Evolutionary conservation across 1,284 basidiomycete species (phyloP).

Genomic region (Stygiomarasmius scandens): DNA sequence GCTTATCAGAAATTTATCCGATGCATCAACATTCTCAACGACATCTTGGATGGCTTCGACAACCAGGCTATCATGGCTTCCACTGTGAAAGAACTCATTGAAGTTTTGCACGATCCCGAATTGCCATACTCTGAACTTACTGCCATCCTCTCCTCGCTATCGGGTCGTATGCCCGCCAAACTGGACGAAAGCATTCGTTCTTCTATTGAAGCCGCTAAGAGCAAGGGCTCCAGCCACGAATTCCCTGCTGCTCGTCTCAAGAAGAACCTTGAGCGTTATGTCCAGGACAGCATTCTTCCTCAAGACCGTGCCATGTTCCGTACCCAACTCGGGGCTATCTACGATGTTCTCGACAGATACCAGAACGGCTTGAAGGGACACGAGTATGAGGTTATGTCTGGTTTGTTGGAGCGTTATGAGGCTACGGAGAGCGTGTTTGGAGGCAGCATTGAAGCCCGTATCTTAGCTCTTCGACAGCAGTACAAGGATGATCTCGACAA

Average conservation of each 20-base stretch:
- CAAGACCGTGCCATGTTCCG: slow-evolving; percentile 82
- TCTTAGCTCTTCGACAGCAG: slow-evolving; percentile 89
- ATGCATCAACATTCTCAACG: slow-evolving; percentile 81
- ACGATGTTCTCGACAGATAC: slow-evolving; percentile 84
- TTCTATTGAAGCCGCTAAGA: slow-evolving; percentile 76
- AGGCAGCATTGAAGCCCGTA: slow-evolving; percentile 89
- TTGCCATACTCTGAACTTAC: slow-evolving; percentile 89
- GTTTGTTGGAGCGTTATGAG: slow-evolving; percentile 75
- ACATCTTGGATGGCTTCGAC: slow-evolving; percentile 95
- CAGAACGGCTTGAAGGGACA: slow-evolving; percentile 85
- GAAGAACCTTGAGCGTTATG: slow-evolving; percentile 84
- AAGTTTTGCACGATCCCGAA: slow-evolving; percentile 79
- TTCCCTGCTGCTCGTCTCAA: slow-evolving; percentile 87
- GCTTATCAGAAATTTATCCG: slow-evolving; percentile 86
- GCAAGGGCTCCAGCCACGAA: slow-evolving; percentile 70
- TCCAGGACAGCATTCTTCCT: slow-evolving; percentile 80
- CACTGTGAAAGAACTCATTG: slow-evolving; percentile 82
- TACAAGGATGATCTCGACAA: slow-evolving; percentile 92
- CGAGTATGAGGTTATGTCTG: slow-evolving; percentile 77
- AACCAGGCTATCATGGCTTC: slow-evolving; percentile 87
- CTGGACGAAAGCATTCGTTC: slow-evolving; percentile 88
- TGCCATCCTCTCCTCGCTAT: slow-evolving; percentile 87
- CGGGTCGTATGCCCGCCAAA: slow-evolving; percentile 91
- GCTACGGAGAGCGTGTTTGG: slow-evolving; percentile 92
- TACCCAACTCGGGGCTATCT: slow-evolving; percentile 71